Conservation (phyloP, 2,329 filamentous ascomycete species). For the Fusarium napiforme region DNA sequence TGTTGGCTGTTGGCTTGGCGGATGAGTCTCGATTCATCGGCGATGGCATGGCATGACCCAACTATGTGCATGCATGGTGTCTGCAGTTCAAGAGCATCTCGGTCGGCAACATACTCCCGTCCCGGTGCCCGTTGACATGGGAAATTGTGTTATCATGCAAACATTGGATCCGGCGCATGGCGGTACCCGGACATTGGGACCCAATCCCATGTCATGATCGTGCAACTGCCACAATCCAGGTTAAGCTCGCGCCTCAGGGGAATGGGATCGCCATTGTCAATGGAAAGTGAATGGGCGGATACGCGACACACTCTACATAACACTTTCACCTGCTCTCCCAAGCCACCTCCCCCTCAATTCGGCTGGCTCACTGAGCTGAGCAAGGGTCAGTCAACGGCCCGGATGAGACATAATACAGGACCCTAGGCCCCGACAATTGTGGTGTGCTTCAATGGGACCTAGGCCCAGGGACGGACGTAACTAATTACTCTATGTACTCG, state of each 20-base stretch:
- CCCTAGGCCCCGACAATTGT: conserved; percentile 26
- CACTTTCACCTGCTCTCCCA: not conserved
- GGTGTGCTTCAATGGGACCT: not conserved
- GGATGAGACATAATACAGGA: conserved; percentile 22
- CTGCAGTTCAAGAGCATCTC: conserved; percentile 2
- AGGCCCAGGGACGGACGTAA: not conserved
- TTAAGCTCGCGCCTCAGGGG: conserved; percentile 37
- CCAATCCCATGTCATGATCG: conserved; percentile 14
- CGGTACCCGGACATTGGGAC: not conserved
- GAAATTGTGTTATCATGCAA: conserved; percentile 22
- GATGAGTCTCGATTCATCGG: conserved; percentile 29
- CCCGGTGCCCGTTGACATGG: conserved; percentile 5
- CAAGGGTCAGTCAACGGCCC: conserved; percentile 41
- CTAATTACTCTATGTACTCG: conserved; percentile 1
- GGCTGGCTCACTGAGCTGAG: conserved; percentile 34
- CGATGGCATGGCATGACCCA: conserved; percentile 26
- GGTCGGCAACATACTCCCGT: conserved; percentile 23
- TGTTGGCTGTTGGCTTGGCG: conserved; percentile 25
- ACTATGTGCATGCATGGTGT: conserved; percentile 2
- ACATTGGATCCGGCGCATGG: conserved; percentile 3
- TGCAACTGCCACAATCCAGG: conserved; percentile 39
- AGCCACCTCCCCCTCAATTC: conserved; percentile 19
- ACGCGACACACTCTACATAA: conserved; percentile 4
- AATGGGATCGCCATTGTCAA: not conserved
- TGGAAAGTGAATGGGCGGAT: conserved; percentile 28